Percentiles rank a stretch among this genome's conserved stretches.
Evolutionary conservation across 2,329 filamentous ascomycete species (phyloP).

Genomic region (Ceratocystis diversiconidia): DNA sequence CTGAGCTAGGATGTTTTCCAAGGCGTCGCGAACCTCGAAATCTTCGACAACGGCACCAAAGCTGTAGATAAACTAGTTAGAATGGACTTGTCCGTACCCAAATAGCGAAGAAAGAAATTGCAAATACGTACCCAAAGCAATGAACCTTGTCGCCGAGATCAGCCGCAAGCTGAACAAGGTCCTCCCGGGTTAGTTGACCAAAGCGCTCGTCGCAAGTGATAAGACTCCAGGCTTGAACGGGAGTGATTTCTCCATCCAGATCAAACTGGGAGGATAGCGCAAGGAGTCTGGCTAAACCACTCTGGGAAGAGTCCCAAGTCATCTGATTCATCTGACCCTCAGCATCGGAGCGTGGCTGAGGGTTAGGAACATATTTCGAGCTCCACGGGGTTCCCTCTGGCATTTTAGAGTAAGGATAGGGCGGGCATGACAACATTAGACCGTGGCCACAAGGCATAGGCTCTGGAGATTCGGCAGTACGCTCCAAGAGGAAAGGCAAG

Average conservation of each 20-base stretch:
- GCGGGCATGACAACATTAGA: constrained; percentile 83
- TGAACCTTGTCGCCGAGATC: constrained; percentile 68
- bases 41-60: constrained; percentile 52
- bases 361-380: constrained; percentile 27
- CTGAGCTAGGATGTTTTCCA: constrained; percentile 51
- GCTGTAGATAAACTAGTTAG: constrained; percentile 25
- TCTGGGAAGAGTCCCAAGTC: constrained; percentile 66
- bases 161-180: constrained; percentile 58
- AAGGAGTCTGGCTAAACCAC: constrained; percentile 65
- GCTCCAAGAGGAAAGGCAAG: constrained; percentile 61
- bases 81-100: background rate
- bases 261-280: constrained; percentile 72
- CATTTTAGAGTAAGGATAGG: constrained; percentile 42
- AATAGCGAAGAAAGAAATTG: background rate
- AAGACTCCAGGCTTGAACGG: constrained; percentile 87
- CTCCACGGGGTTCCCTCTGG: constrained; percentile 41
- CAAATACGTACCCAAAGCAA: constrained; percentile 73
- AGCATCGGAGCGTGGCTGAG: constrained; percentile 19
- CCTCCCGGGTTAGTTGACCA: constrained; percentile 46
- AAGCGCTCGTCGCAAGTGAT: constrained; percentile 60
- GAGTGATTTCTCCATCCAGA: constrained; percentile 81
- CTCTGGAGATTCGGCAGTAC: constrained; percentile 12
- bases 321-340: constrained; percentile 41
- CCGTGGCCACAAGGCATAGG: constrained; percentile 68
- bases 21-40: constrained; percentile 60